Evolutionary conservation across 2,329 filamentous ascomycete genomes (phyloP).

Genomic region (Xylaria sp.): DNA sequence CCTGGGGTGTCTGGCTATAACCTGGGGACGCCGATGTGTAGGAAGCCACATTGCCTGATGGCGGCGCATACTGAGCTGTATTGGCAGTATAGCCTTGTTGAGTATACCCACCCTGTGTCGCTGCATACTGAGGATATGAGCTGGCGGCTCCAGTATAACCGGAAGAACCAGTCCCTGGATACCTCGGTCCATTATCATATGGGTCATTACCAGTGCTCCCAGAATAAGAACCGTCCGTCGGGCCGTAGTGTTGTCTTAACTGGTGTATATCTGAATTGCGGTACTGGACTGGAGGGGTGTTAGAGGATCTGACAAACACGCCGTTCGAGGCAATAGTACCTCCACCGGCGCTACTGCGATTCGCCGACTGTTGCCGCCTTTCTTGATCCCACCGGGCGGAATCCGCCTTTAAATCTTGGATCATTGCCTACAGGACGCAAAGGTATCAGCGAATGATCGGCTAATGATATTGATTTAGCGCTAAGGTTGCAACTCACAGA

Average conservation of each 20-base stretch:
- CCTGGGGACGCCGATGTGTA: slow-evolving; percentile 35
- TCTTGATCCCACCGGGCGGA: slow-evolving; percentile 67
- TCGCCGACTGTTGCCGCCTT: slow-evolving; percentile 60
- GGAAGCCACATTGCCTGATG: slow-evolving; percentile 36
- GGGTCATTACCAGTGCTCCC: slow-evolving; percentile 34
- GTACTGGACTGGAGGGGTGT: slow-evolving; percentile 64
- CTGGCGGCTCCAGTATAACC: slow-evolving; percentile 55
- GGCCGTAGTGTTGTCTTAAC: slow-evolving; percentile 55
- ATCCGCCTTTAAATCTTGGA: slow-evolving; percentile 66
- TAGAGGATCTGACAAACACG: slow-evolving; percentile 60
- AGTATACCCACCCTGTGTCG: slow-evolving; percentile 40
- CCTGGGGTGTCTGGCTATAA: slow-evolving; percentile 39
- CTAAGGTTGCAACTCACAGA: slow-evolving; percentile 60
- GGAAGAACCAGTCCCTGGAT: slow-evolving; percentile 56
- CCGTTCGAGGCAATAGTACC: slow-evolving; percentile 61
- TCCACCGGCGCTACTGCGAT: slow-evolving; percentile 58
- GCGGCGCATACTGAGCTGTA: slow-evolving; percentile 37
- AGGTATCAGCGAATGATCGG: slow-evolving; percentile 29
- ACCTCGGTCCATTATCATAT: slow-evolving; percentile 54
- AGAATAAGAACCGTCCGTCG: slow-evolving; percentile 46
- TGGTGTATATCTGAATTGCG: slow-evolving; percentile 59
- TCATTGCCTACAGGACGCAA: slow-evolving; percentile 60
- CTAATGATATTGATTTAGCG: neutral
- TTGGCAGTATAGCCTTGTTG: slow-evolving; percentile 39
- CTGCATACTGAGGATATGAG: slow-evolving; percentile 43